Conservation (phyloP, 495 filamentous ascomycete species). For the Xylaria scruposa region DNA sequence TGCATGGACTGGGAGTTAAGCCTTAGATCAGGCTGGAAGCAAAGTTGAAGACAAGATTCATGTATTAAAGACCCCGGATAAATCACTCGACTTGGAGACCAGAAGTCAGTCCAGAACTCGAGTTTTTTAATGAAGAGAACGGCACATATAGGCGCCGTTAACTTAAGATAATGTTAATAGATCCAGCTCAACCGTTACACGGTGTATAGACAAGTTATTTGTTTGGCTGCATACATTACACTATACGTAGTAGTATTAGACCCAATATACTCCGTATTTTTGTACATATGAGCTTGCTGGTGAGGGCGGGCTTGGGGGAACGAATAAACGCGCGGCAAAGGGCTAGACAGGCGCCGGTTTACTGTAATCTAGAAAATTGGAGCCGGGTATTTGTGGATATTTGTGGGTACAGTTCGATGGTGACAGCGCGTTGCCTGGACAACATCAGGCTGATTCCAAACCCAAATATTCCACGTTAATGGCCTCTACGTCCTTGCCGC, state of each 20-base stretch:
- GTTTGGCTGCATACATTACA: not conserved
- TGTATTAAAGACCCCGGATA: not conserved
- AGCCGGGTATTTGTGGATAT: not conserved
- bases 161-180: conserved; percentile 9
- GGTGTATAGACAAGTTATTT: not conserved
- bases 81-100: not conserved
- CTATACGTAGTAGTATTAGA: not conserved
- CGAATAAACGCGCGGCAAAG: conserved; percentile 20
- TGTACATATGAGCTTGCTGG: no score
- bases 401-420: not conserved
- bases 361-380: no score
- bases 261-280: no score
- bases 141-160: not conserved
- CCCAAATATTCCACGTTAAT: conserved; percentile 21
- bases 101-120: not conserved
- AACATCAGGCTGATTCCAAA: conserved; percentile 1
- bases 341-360: no score
- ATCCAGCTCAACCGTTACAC: not conserved
- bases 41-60: not conserved
- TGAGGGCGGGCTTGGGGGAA: not conserved
- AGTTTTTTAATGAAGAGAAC: not conserved
- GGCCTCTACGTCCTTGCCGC: not conserved
- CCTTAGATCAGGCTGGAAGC: not conserved
- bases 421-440: conserved; percentile 22
- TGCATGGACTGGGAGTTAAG: not conserved